Evolutionary conservation across 2,329 filamentous ascomycete species (phyloP).

Genomic region (Neobulgaria alba): DNA sequence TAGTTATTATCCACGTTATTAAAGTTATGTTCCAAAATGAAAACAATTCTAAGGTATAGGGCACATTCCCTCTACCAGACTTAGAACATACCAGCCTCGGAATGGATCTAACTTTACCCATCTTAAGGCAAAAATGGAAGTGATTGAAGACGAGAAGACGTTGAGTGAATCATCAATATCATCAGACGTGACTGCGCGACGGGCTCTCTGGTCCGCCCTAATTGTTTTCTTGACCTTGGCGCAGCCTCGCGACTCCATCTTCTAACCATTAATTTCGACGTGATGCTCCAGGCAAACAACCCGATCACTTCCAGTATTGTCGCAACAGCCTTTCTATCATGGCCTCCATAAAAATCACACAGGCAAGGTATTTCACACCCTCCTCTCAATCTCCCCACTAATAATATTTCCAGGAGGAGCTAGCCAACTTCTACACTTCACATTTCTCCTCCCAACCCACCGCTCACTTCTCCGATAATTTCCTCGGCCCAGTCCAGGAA

Average conservation of each 20-base stretch:
- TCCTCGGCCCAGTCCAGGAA: constrained; percentile 39
- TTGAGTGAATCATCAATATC: no score
- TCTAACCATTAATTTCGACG: background rate
- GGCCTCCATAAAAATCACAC: background rate
- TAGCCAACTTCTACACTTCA: constrained; percentile 21
- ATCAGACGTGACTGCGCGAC: background rate
- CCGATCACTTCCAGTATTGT: background rate
- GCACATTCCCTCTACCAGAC: no score
- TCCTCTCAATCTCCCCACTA: background rate
- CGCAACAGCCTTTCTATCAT: background rate
- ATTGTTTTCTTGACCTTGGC: background rate
- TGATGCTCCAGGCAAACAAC: background rate
- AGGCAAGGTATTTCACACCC: background rate
- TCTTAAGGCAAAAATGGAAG: no score
- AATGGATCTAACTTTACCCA: no score
- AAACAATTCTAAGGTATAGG: no score
- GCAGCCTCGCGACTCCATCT: background rate
- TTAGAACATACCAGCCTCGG: no score
- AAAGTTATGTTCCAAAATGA: no score
- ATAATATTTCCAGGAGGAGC: constrained; percentile 19
- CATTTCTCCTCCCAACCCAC: constrained; percentile 27
- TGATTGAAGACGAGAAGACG: no score
- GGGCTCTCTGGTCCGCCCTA: background rate
- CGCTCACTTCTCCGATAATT: constrained; percentile 46
- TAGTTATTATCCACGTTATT: no score